Evolutionary conservation across 176 grass and related monocot genomes (phyloP), one percentile per base, ranked within the genome.

Genomic region (Triticum timopheevii): DNA sequence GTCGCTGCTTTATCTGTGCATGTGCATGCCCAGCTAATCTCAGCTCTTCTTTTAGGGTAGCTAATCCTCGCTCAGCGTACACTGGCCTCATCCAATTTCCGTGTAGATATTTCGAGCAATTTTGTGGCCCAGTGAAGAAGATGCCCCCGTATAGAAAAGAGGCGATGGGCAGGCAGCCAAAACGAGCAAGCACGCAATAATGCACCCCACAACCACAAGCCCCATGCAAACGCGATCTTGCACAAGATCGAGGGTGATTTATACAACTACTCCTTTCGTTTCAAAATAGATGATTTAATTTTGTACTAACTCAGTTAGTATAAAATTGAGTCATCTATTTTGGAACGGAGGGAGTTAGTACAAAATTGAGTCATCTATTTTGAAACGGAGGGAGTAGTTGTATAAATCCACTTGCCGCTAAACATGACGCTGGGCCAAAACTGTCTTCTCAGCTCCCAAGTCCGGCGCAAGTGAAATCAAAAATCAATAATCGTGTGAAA

Each of bases 81-180:
- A 87, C 23, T 34, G 84, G 66, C 79, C 65, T 58, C 33, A 36
- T 6, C 20, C 33, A 11, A 20, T 4, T 45, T 65, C 27, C 79
- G 3, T 22, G 40, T 59, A 6, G 67, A 22, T 13, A 61, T 39
- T 65, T 80, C 12, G 24, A 79, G 84, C 33, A 11, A 66, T 39
- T 39, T 16, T 16, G 67, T 66, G 80, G 56, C 17, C 65, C n/a
- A 17, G 34, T 23, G 80, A 87, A 80, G 74, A 87, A 25, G 84
- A 87, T 50, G 8, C 10, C 20, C 15, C 58, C 50, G 23, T 73
- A 66, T 23, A 58, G 73, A 71, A 80, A 52, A 49, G 1, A 4
- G 20, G 27, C 24, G 66, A 76, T 54, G 0, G 20, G 19, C 13
- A 68, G 58, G 15, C 80, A 79, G 31, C 80, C n/a, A 56, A 52